Percentiles rank a stretch among this genome's conserved stretches.
Evolutionary conservation across 495 filamentous ascomycete genomes (phyloP).

Genomic region (Cercophora scortea): DNA sequence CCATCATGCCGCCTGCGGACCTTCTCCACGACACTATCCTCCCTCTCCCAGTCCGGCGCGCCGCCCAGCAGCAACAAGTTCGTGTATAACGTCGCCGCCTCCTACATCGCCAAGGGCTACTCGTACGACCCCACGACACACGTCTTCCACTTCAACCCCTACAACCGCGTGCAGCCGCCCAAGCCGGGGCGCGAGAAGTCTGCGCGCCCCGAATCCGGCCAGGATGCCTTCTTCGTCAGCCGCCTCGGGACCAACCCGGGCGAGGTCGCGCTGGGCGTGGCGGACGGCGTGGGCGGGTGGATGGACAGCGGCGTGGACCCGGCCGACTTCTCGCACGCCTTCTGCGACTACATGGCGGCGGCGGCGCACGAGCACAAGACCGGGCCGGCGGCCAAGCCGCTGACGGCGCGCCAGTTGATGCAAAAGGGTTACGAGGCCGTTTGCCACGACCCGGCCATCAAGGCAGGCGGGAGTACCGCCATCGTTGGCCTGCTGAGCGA

Average conservation of each 20-base stretch:
- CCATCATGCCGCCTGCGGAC: background rate
- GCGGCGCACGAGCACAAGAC: conserved; percentile 47
- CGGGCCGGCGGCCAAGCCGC: conserved; percentile 7
- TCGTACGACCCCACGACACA: conserved; percentile 63
- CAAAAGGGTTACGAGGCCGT: conserved; percentile 76
- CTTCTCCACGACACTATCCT: background rate
- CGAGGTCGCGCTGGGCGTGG: conserved; percentile 71
- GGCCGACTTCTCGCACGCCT: conserved; percentile 88
- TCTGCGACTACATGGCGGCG: conserved; percentile 84
- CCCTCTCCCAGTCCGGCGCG: conserved; percentile 4
- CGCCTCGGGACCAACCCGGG: conserved; percentile 51
- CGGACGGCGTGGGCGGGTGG: conserved; percentile 96
- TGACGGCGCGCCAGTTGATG: conserved; percentile 67
- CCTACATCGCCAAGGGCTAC: conserved; percentile 70
- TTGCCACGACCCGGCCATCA: conserved; percentile 60
- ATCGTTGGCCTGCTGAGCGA: conserved; percentile 65
- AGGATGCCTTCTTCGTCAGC: conserved; percentile 94
- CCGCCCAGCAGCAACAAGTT: conserved; percentile 28
- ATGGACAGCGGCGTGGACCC: conserved; percentile 84
- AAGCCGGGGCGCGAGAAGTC: conserved; percentile 37
- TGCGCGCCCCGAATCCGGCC: conserved; percentile 68
- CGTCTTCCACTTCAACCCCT: conserved; percentile 69
- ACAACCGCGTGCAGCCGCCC: conserved; percentile 46
- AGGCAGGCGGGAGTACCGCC: conserved; percentile 84
- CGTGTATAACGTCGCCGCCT: conserved; percentile 58